Percentiles rank a stretch among this genome's conserved stretches.
Conservation (phyloP, 1,284 basidiomycete species). For the Tylopilus sp. region DNA sequence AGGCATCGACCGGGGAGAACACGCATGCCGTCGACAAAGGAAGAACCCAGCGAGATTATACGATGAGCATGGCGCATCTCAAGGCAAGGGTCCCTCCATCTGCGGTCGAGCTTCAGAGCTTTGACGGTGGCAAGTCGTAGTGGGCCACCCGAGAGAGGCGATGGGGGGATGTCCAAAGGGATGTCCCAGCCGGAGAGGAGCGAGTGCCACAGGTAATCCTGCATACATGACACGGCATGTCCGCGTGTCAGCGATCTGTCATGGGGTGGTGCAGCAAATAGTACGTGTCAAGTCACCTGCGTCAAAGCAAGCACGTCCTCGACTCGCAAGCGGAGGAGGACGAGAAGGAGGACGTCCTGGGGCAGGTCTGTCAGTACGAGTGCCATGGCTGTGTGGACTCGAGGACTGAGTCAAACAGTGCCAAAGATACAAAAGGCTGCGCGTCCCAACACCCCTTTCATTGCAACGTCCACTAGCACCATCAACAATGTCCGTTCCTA, state of each 20-base stretch:
- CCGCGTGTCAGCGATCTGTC: constrained; percentile 37
- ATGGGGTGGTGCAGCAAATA: not conserved
- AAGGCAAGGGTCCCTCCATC: constrained; percentile 42
- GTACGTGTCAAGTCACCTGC: constrained; percentile 36
- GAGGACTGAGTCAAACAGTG: constrained; percentile 30
- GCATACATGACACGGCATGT: constrained; percentile 52
- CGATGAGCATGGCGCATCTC: constrained; percentile 35
- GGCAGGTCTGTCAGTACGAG: constrained; percentile 31
- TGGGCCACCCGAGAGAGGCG: constrained; percentile 31
- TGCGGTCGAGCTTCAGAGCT: constrained; percentile 48
- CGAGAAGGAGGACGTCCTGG: constrained; percentile 37
- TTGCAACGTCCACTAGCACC: constrained; percentile 15
- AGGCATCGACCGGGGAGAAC: constrained; percentile 26
- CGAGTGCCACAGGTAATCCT: constrained; percentile 24
- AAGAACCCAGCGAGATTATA: constrained; percentile 25
- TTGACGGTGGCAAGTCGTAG: constrained; percentile 37
- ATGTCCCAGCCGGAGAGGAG: constrained; percentile 25
- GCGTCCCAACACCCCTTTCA: constrained; percentile 29
- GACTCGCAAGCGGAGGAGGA: constrained; percentile 33
- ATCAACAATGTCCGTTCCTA: constrained; percentile 33
- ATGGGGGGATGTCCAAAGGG: constrained; percentile 35
- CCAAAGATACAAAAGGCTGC: constrained; percentile 28
- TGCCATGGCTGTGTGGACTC: constrained; percentile 10
- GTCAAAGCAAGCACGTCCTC: constrained; percentile 45
- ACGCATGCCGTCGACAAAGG: constrained; percentile 22